A percentile compares a stretch with the other conserved stretches of the same genome.
phyloP scores from a whole-genome alignment of 768 basidiomycete genomes.

The Leccinum uliginosum region DNA sequence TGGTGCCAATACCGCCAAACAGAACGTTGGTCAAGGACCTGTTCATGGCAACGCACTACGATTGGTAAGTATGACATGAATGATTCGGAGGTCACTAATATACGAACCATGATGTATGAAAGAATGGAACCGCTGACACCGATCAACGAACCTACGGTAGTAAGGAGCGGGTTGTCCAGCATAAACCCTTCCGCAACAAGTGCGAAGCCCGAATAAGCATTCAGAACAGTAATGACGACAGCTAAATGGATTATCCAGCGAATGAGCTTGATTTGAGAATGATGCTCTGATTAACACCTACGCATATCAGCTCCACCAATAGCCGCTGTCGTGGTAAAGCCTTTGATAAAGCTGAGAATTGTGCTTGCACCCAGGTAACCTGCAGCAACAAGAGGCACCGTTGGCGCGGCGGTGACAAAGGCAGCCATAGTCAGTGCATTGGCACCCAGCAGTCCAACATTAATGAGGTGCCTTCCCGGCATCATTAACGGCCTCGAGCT shows the following conservation, averaged over 20 bases:
- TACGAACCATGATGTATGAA: slow-evolving; percentile 84
- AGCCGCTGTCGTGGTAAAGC: slow-evolving; percentile 85
- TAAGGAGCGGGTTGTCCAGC: slow-evolving; percentile 81
- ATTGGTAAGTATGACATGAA: slow-evolving; percentile 5
- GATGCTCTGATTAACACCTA: slow-evolving; percentile 34
- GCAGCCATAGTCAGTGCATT: slow-evolving; percentile 74
- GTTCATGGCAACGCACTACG: slow-evolving; percentile 89
- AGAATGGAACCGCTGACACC: slow-evolving; percentile 89
- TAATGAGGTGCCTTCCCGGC: slow-evolving; percentile 76
- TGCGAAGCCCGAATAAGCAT: slow-evolving; percentile 89
- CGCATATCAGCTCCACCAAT: slow-evolving; percentile 95
- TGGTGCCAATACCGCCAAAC: slow-evolving; percentile 76
- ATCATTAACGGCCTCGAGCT: slow-evolving; percentile 66
- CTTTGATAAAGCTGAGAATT: slow-evolving; percentile 76
- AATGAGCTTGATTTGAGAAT: slow-evolving; percentile 4
- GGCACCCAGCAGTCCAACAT: slow-evolving; percentile 62
- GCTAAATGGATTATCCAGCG: slow-evolving; percentile 38
- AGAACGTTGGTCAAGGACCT: slow-evolving; percentile 80
- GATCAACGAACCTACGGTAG: slow-evolving; percentile 81
- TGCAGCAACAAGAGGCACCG: slow-evolving; percentile 71
- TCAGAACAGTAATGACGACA: slow-evolving; percentile 86
- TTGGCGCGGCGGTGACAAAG: slow-evolving; percentile 66
- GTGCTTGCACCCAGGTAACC: slow-evolving; percentile 73
- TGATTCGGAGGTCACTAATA: background rate
- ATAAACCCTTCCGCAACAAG: slow-evolving; percentile 92